phyloP scores from a whole-genome alignment of 805 yeast species.

The Candida verbasci region DNA sequence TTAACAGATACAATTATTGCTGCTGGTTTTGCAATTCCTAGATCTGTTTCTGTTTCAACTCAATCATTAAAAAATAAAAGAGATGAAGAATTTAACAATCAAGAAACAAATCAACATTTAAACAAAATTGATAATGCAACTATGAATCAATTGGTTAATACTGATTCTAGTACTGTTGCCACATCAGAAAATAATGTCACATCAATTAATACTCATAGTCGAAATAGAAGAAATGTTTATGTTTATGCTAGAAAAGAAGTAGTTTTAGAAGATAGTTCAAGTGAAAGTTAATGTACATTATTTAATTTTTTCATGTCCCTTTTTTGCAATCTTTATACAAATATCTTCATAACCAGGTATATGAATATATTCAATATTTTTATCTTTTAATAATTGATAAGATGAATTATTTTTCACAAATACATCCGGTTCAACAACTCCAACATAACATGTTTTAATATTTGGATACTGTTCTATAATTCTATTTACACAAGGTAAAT shows the following conservation, averaged over 20 bases:
- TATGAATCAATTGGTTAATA: not conserved
- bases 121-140: not conserved
- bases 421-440: conserved; percentile 84
- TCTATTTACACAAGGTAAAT: conserved; percentile 81
- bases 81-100: not conserved
- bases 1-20: conserved; percentile 53
- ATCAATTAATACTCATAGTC: conserved; percentile 1
- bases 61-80: conserved; percentile 9
- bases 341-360: conserved; percentile 79
- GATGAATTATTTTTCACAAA: conserved; percentile 81
- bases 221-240: conserved; percentile 30
- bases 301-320: conserved; percentile 52
- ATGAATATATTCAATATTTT: conserved; percentile 67
- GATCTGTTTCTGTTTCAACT: conserved; percentile 40
- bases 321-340: conserved; percentile 64
- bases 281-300: not conserved
- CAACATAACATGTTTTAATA: conserved; percentile 80
- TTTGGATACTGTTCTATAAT: conserved; percentile 44
- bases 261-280: conserved; percentile 17
- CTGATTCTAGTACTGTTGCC: not conserved
- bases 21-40: conserved; percentile 54
- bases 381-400: conserved; percentile 43
- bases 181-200: conserved; percentile 4
- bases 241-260: conserved; percentile 37
- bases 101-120: not conserved